phyloP scores from a whole-genome alignment of 164 flowering plant species.

The Macadamia tetraphylla region DNA sequence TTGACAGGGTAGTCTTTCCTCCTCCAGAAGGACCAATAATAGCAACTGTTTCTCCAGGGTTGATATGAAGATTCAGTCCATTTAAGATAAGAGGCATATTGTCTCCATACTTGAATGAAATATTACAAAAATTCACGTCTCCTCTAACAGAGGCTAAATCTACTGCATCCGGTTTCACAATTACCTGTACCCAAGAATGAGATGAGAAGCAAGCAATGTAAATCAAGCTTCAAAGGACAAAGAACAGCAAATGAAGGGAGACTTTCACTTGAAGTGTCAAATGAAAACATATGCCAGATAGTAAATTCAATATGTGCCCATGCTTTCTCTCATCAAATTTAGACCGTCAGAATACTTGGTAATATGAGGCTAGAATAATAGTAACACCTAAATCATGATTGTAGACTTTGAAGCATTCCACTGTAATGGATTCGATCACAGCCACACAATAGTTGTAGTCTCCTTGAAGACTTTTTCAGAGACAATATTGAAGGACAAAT shows the following conservation, averaged over 20 bases:
- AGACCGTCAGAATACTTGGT: too few species aligned
- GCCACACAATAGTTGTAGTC: too few species aligned
- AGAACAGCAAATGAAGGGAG: neutral
- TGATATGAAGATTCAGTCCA: slow-evolving; percentile 69
- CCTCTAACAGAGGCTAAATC: slow-evolving; percentile 55
- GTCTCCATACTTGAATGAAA: slow-evolving; percentile 72
- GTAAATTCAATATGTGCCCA: neutral
- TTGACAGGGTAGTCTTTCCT: slow-evolving; percentile 87
- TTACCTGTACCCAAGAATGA: slow-evolving; percentile 37
- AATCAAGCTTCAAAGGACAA: neutral
- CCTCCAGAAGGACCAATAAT: slow-evolving; percentile 98
- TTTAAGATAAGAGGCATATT: slow-evolving; percentile 56
- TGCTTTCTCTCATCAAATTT: neutral
- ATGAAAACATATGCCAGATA: neutral
- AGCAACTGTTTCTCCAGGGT: slow-evolving; percentile 89
- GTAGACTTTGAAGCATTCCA: too few species aligned
- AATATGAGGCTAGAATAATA: too few species aligned
- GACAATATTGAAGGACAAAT: too few species aligned
- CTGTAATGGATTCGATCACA: too few species aligned
- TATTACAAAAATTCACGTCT: slow-evolving; percentile 55
- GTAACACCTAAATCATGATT: too few species aligned
- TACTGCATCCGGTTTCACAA: slow-evolving; percentile 65
- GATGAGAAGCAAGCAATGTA: slow-evolving; percentile 5
- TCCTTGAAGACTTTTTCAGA: too few species aligned
- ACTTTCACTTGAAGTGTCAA: neutral